phyloP scores from a whole-genome alignment of 345 rosid genomes.

The Pistacia integerrima region DNA sequence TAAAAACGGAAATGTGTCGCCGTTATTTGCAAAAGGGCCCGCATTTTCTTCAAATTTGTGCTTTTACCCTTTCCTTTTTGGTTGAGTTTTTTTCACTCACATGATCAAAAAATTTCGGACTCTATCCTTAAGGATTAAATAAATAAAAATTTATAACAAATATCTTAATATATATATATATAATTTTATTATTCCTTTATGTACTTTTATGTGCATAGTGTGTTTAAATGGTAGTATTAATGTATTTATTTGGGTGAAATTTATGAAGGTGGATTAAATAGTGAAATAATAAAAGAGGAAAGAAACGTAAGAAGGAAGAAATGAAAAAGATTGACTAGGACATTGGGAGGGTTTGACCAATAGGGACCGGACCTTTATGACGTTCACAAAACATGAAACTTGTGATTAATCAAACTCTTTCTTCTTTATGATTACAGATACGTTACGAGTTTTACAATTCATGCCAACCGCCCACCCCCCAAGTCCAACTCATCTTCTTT shows the following conservation, averaged over 20 bases:
- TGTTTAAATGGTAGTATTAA: no score
- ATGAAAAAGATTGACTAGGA: slow-evolving; percentile 2
- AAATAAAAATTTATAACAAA: no score
- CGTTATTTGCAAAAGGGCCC: background rate
- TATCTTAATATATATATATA: no score
- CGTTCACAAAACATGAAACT: slow-evolving; percentile 5
- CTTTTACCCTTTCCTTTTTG: background rate
- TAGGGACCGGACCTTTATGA: slow-evolving; percentile 5
- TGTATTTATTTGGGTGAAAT: no score
- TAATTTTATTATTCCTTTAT: no score
- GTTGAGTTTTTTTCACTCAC: background rate
- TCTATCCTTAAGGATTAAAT: no score
- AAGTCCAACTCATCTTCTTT: background rate
- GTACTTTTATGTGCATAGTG: no score
- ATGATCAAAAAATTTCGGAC: background rate
- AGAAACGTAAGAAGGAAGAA: background rate
- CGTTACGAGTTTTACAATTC: background rate
- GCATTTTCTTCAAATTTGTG: background rate
- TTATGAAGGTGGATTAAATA: no score
- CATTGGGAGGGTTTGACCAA: slow-evolving; percentile 7
- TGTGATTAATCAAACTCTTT: background rate
- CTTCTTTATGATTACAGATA: background rate
- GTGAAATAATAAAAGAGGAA: background rate
- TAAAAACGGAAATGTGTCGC: slow-evolving; percentile 11
- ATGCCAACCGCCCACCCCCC: background rate